A percentile compares a stretch with the other conserved stretches of the same genome.
These are phyloP conservation scores for Oleoguttula mirabilis DNA, from an alignment of 495 filamentous ascomycete genomes.

Conservation along the genomic window DNA sequence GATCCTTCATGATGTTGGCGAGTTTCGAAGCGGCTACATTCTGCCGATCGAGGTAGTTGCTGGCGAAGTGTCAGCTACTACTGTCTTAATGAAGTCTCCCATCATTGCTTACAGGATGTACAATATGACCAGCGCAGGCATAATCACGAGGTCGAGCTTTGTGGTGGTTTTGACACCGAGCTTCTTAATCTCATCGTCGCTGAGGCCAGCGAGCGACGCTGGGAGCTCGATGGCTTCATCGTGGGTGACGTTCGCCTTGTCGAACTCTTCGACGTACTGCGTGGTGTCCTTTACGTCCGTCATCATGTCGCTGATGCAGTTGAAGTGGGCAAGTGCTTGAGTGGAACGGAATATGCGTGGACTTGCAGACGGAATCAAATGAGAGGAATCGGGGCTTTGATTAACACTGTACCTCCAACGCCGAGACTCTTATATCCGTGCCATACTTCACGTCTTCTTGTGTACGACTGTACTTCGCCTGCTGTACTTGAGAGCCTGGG, in stretches of 20 bases:
- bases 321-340: too few species aligned
- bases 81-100: neutral
- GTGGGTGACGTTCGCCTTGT: neutral
- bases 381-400: too few species aligned
- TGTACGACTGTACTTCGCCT: too few species aligned
- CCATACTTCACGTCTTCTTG: too few species aligned
- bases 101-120: constrained; percentile 1
- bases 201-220: neutral
- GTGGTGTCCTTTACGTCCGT: neutral
- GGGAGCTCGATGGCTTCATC: neutral
- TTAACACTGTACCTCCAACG: too few species aligned
- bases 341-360: too few species aligned
- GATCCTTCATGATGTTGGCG: constrained; percentile 9
- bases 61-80: neutral
- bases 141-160: constrained; percentile 7
- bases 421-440: too few species aligned
- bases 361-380: too few species aligned
- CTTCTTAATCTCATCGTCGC: neutral
- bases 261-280: constrained; percentile 1
- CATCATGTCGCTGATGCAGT: too few species aligned
- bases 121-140: constrained; percentile 8
- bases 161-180: constrained; percentile 5
- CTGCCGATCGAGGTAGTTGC: constrained; percentile 17
- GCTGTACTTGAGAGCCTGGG: too few species aligned
- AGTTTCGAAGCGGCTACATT: constrained; percentile 14